phyloP scores from a whole-genome alignment of 306 rosid genomes.

The Malus sylvestris region DNA sequence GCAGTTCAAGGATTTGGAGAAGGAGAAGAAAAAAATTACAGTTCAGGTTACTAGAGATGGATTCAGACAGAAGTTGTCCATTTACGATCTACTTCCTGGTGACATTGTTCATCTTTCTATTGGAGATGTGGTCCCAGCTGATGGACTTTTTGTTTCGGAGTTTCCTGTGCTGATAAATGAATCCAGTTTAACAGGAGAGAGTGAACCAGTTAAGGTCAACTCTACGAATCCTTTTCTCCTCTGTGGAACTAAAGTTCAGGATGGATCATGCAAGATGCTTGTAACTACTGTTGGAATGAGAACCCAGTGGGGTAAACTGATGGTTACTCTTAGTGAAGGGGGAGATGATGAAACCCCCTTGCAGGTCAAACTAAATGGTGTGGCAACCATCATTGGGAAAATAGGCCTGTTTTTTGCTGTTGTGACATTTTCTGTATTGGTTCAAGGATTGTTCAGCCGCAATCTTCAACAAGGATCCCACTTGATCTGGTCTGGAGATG shows the following conservation, averaged over 20 bases:
- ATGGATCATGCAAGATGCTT: conserved; percentile 95
- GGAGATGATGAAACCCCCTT: conserved; percentile 98
- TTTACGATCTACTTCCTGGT: conserved; percentile 89
- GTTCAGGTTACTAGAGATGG: conserved; percentile 81
- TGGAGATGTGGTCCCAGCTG: conserved; percentile 98
- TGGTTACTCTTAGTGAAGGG: conserved; percentile 97
- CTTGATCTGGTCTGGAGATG: conserved; percentile 77
- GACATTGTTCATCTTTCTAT: conserved; percentile 84
- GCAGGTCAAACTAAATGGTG: conserved; percentile 99
- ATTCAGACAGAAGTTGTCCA: conserved; percentile 82
- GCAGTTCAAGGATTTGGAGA: conserved; percentile 95
- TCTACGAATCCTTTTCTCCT: conserved; percentile 73
- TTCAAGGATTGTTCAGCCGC: conserved; percentile 77
- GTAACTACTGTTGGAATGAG: conserved; percentile 99
- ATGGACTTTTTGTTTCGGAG: conserved; percentile 83
- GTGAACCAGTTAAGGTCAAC: conserved; percentile 79
- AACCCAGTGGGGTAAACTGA: conserved; percentile 96
- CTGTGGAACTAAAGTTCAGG: conserved; percentile 96
- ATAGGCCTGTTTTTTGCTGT: conserved; percentile 91
- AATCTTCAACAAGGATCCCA: conserved; percentile 79
- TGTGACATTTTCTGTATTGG: conserved; percentile 84
- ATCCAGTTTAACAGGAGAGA: conserved; percentile 97
- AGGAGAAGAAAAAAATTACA: conserved; percentile 84
- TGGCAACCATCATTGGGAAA: conserved; percentile 96
- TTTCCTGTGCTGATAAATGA: conserved; percentile 82